phyloP scores from a whole-genome alignment of 441 rosid genomes.

The Biscutella laevigata region DNA sequence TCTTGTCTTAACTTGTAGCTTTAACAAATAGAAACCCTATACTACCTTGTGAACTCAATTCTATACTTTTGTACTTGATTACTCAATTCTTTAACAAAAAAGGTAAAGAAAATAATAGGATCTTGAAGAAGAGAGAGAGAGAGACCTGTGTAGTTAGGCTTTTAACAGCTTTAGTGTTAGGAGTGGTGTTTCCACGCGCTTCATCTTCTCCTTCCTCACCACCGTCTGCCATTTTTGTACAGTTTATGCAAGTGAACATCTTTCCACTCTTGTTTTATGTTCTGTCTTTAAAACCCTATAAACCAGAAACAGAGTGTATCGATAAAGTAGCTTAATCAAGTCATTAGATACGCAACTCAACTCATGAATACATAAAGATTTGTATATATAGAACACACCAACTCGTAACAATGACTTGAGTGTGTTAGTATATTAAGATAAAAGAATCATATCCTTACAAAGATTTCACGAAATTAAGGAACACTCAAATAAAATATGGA shows the following conservation, averaged over 20 bases:
- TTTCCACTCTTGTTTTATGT: constrained; percentile 17
- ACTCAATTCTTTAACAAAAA: too few species aligned
- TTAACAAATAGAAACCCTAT: constrained; percentile 17
- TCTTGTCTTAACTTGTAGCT: constrained; percentile 22
- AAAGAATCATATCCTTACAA: background rate
- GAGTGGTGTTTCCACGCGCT: constrained; percentile 79
- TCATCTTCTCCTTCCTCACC: constrained; percentile 52
- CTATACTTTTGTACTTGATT: constrained; percentile 17
- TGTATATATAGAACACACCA: background rate
- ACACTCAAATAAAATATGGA: background rate
- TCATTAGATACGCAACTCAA: constrained; percentile 5
- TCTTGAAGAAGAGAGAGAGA: constrained; percentile 11
- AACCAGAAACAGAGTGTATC: constrained; percentile 5
- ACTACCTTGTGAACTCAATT: constrained; percentile 9
- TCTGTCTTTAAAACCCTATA: constrained; percentile 10
- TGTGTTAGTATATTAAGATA: background rate
- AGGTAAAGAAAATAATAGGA: constrained; percentile 11
- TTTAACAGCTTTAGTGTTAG: constrained; percentile 88
- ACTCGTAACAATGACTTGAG: background rate
- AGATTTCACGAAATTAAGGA: constrained; percentile 22
- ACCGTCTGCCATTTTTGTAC: constrained; percentile 68
- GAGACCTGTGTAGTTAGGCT: constrained; percentile 93
- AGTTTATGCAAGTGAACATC: constrained; percentile 95
- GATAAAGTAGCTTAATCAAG: constrained; percentile 1
- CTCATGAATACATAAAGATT: background rate